phyloP scores from a whole-genome alignment of 441 rosid species.

The Eruca vesicaria region DNA sequence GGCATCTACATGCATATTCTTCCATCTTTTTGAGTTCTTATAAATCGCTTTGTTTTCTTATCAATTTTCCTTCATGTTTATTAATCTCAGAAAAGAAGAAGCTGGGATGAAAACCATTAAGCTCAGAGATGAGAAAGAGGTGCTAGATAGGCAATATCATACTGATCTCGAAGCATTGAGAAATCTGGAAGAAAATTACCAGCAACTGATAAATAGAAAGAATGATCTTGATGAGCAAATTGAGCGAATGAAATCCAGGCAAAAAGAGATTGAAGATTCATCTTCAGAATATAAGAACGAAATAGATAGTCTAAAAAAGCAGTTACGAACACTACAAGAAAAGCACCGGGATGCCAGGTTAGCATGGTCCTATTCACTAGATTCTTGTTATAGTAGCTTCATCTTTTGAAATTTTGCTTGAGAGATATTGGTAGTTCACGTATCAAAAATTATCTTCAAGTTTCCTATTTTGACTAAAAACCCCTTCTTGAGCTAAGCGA shows the following conservation, averaged over 20 bases:
- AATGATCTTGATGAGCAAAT: conserved; percentile 77
- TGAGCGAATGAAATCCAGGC: conserved; percentile 72
- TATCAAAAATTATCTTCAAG: background rate
- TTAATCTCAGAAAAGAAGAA: conserved; percentile 78
- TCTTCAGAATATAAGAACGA: conserved; percentile 68
- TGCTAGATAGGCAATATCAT: conserved; percentile 92
- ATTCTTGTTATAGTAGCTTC: conserved; percentile 4
- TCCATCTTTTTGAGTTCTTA: background rate
- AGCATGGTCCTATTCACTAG: conserved; percentile 25
- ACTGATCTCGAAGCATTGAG: conserved; percentile 87
- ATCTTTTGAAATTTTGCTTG: conserved; percentile 12
- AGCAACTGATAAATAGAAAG: conserved; percentile 80
- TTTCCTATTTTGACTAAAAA: background rate
- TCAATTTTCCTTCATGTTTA: background rate
- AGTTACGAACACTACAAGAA: conserved; percentile 74
- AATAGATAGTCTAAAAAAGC: conserved; percentile 56
- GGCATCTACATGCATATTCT: conserved; percentile 10
- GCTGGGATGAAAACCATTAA: conserved; percentile 92
- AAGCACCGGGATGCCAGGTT: conserved; percentile 80
- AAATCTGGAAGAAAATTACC: conserved; percentile 95
- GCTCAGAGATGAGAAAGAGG: conserved; percentile 97
- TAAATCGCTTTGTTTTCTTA: conserved; percentile 3
- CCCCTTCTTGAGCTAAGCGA: conserved; percentile 12
- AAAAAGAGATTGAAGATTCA: conserved; percentile 59
- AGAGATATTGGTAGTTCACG: conserved; percentile 13